Conservation (phyloP, 805 yeast genomes). For the Yarrowia keelungensis region DNA sequence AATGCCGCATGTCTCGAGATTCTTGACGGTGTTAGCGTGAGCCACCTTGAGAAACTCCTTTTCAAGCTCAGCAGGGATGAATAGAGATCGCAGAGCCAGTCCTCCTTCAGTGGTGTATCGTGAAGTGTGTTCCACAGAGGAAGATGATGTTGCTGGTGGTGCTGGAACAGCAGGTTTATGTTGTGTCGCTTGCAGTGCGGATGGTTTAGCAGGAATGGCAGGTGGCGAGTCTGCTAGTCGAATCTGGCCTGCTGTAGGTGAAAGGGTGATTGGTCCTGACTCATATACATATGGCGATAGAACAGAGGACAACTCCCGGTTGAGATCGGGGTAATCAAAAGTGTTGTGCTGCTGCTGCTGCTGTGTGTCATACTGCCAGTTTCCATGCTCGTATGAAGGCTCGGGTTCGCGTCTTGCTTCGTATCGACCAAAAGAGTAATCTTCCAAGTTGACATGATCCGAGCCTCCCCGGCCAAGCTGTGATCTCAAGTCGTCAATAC, state of each 20-base stretch:
- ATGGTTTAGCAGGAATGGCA: conserved; percentile 1
- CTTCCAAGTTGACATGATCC: conserved; percentile 18
- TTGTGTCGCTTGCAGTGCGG: not conserved
- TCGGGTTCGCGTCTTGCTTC: not conserved
- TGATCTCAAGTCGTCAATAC: conserved; percentile 13
- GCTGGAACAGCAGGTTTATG: conserved; percentile 5
- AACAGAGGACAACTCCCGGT: conserved; percentile 26
- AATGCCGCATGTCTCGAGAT: conserved; percentile 71
- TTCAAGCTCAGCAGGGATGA: conserved; percentile 57
- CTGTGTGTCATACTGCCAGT: conserved; percentile 1
- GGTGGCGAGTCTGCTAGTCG: conserved; percentile 38
- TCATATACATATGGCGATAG: conserved; percentile 28
- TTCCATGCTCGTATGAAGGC: not conserved
- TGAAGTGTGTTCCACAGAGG: conserved; percentile 43
- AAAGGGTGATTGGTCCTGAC: conserved; percentile 17
- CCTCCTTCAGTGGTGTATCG: conserved; percentile 62
- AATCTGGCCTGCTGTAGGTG: conserved; percentile 23
- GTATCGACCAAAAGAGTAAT: conserved; percentile 15
- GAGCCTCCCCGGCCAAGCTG: conserved; percentile 15
- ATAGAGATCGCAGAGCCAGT: conserved; percentile 59
- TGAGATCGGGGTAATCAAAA: conserved; percentile 33
- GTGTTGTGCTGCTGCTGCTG: conserved; percentile 10
- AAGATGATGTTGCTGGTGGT: conserved; percentile 13
- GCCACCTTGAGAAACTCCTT: conserved; percentile 57
- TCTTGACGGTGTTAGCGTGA: conserved; percentile 56